Conservation (phyloP, 2,329 filamentous ascomycete species). For the Eurotiales sp. region DNA sequence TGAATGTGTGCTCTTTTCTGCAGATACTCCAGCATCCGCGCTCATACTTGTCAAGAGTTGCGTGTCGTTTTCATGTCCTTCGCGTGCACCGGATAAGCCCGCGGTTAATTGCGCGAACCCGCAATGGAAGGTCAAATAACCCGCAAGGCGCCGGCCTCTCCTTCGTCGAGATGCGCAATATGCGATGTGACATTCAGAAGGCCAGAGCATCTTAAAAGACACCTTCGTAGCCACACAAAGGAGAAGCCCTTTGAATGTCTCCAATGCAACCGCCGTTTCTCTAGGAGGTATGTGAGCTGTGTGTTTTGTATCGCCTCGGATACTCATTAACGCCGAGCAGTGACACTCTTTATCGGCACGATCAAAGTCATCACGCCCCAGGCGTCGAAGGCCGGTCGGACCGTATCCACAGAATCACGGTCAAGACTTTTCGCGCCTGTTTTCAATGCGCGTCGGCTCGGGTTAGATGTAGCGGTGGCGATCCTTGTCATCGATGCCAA, state of each 20-base stretch:
- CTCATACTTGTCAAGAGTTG: too few species aligned
- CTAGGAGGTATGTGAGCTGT: slow-evolving; percentile 32
- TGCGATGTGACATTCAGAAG: slow-evolving; percentile 37
- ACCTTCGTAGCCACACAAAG: slow-evolving; percentile 39
- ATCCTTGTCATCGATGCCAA: slow-evolving; percentile 35
- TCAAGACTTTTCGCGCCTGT: slow-evolving; percentile 41
- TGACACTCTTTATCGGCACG: slow-evolving; percentile 39
- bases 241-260: slow-evolving; percentile 38
- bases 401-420: slow-evolving; percentile 37
- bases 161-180: slow-evolving; percentile 17
- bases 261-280: slow-evolving; percentile 41
- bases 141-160: background rate
- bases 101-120: background rate
- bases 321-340: slow-evolving; percentile 18
- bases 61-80: background rate
- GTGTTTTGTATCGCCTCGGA: background rate
- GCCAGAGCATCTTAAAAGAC: slow-evolving; percentile 41
- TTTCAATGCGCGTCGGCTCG: slow-evolving; percentile 37
- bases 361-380: slow-evolving; percentile 36
- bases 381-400: slow-evolving; percentile 27
- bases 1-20: too few species aligned
- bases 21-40: too few species aligned
- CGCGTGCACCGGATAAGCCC: background rate
- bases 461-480: slow-evolving; percentile 37
- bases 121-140: background rate